phyloP scores from a whole-genome alignment of 192 early-diverging fungal species.

The Allomyces arbusculus region DNA sequence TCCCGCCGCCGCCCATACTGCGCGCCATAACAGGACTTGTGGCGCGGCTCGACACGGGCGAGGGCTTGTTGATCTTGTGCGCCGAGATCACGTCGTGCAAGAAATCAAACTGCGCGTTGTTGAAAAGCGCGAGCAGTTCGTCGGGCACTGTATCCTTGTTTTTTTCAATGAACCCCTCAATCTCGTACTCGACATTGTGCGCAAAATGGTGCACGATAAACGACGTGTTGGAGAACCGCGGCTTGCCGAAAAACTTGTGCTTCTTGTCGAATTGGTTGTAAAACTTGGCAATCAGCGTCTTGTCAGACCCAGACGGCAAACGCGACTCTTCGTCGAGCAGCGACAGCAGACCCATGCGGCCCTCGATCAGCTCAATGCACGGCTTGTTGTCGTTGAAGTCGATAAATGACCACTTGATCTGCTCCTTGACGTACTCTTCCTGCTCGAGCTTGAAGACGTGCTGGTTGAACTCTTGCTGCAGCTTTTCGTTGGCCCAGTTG shows the following conservation, averaged over 20 bases:
- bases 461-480: constrained; percentile 96
- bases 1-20: constrained; percentile 3
- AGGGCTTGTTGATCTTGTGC: background rate
- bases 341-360: constrained; percentile 79
- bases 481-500: constrained; percentile 66
- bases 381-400: constrained; percentile 98
- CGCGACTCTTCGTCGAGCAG: constrained; percentile 84
- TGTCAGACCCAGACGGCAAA: constrained; percentile 72
- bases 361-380: constrained; percentile 97
- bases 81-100: constrained; percentile 49
- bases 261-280: constrained; percentile 64
- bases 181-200: constrained; percentile 78
- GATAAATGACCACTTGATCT: constrained; percentile 95
- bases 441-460: constrained; percentile 98
- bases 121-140: constrained; percentile 62
- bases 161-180: constrained; percentile 91
- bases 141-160: constrained; percentile 96
- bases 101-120: constrained; percentile 55
- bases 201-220: constrained; percentile 96
- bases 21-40: background rate
- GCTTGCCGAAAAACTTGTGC: constrained; percentile 68
- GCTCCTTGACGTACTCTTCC: constrained; percentile 89
- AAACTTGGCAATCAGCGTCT: constrained; percentile 68
- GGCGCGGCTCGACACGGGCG: background rate
- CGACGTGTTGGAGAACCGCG: constrained; percentile 62